Percentiles rank a stretch among this genome's conserved stretches.
phyloP scores from a whole-genome alignment of 148 eudicot genomes.

The Camellia granthamiana region DNA sequence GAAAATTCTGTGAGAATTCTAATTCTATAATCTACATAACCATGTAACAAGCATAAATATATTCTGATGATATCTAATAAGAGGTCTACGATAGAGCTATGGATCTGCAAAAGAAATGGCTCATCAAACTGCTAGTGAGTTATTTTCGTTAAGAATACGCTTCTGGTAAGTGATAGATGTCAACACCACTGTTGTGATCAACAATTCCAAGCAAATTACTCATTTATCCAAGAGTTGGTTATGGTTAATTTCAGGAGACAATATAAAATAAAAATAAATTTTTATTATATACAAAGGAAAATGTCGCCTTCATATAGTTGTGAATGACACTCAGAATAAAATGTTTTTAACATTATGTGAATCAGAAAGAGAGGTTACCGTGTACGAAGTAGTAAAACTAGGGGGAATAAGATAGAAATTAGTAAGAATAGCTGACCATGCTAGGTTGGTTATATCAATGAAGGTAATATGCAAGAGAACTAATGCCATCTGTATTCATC shows the following conservation, averaged over 20 bases:
- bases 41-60: neutral
- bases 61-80: neutral
- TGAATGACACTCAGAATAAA: neutral
- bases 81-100: neutral
- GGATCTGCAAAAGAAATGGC: slow-evolving; percentile 6
- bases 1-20: neutral
- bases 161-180: neutral
- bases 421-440: neutral
- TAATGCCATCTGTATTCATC: no score
- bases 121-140: neutral
- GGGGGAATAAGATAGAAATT: no score
- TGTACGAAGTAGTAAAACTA: no score
- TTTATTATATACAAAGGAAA: neutral
- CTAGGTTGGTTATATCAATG: neutral
- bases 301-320: neutral
- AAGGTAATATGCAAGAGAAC: neutral
- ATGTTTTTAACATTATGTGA: neutral
- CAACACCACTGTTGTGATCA: neutral
- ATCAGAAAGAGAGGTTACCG: neutral
- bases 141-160: neutral
- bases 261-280: neutral
- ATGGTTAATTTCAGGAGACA: neutral
- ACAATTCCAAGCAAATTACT: slow-evolving; percentile 5
- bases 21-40: neutral
- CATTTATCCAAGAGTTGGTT: neutral